phyloP scores from a whole-genome alignment of 148 eudicot species.

The Linanthus parryae region DNA sequence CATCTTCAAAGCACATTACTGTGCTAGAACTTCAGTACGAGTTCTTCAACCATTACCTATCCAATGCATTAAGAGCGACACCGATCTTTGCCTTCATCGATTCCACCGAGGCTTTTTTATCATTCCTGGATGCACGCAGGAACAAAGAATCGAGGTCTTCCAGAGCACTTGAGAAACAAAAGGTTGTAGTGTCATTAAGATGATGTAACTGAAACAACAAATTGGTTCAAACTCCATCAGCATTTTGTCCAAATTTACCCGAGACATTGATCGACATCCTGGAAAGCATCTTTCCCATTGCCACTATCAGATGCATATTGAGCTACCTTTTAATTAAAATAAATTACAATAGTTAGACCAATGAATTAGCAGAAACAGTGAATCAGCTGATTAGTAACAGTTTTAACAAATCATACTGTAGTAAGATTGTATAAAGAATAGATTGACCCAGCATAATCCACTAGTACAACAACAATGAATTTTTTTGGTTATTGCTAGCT shows the following conservation, averaged over 20 bases:
- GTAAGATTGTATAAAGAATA: no score
- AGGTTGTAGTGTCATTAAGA: not conserved
- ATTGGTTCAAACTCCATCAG: no score
- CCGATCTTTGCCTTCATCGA: slow-evolving; percentile 67
- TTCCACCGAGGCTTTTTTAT: slow-evolving; percentile 47
- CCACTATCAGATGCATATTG: slow-evolving; percentile 82
- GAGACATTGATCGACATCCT: slow-evolving; percentile 74
- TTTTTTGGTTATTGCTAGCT: no score
- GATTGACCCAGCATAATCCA: no score
- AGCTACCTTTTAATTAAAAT: slow-evolving; percentile 58
- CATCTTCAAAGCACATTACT: no score
- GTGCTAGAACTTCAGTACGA: no score
- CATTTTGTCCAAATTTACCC: no score
- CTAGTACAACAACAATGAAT: no score
- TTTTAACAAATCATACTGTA: no score
- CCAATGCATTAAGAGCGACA: slow-evolving; percentile 53
- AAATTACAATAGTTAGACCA: not conserved
- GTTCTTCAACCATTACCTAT: slow-evolving; percentile 37
- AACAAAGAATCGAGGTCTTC: slow-evolving; percentile 89
- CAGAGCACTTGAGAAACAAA: slow-evolving; percentile 44
- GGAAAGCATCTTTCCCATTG: slow-evolving; percentile 58
- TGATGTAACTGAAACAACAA: not conserved
- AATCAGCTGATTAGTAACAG: no score
- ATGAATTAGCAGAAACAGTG: not conserved
- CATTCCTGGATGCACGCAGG: slow-evolving; percentile 79